Base-by-base conservation (phyloP, 1,284 basidiomycete species). In the Athelia psychrophila region DNA sequence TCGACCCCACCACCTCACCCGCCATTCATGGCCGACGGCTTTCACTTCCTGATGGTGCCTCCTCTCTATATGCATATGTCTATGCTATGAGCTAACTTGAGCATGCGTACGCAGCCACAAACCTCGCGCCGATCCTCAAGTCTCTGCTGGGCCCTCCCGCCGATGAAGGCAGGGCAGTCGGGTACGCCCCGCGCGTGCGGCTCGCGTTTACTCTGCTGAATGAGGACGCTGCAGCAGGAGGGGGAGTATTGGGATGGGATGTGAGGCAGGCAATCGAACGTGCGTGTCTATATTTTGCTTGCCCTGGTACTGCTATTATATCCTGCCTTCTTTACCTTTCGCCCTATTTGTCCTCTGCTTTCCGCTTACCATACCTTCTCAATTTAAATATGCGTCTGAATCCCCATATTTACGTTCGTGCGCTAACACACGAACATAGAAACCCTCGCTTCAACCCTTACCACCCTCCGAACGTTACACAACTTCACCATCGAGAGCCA, bases 401-500 rank as follows among this genome's bases (percentile, higher is more conserved):
- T 36, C 48, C 38, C 50, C 55, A 32, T 56, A 58, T 50, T 53
- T 42, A 52, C 38, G 32, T 42, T 49, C 57, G 25, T 53, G n/a
- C n/a, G n/a, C n/a, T n/a, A n/a, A n/a, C n/a, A n/a, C n/a, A 48
- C n/a, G 19, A 25, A n/a, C 47, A 10, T 56, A 95, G 94, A 75
- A 38, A 81, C 91, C 62, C 70, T 97, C 24, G 64, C 74, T 19
- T 91, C 93, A 1, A 73, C 88, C 16, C 68, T 93, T 15, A 66
- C 77, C 10, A 74, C 78, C 35, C 73, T 97, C 4, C 73, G 73
- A 2, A 68, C 76, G 12, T 67, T 98, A 24, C 93, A 98, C 72
- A 93, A 94, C 63, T 93, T 96, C 64, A 92, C 90, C 2, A 78
- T 98, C 49, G 95, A 98, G 72, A 96, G 92, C 54, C 95, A 98